These are phyloP conservation scores for Erysimum cheiri DNA, from an alignment of 441 rosid species.

Conservation along the genomic window DNA sequence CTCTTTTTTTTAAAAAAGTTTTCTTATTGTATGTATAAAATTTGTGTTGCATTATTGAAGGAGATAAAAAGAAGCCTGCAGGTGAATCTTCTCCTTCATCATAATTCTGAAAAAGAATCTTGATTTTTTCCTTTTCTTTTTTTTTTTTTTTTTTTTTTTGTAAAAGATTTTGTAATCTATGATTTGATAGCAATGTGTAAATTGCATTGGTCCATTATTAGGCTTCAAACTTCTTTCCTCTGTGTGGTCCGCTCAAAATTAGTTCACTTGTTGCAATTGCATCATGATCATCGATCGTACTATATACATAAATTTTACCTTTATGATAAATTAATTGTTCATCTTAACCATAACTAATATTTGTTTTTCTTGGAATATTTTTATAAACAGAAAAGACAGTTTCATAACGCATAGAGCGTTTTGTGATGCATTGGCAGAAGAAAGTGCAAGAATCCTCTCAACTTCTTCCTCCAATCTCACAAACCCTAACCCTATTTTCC, in stretches of 20 bases:
- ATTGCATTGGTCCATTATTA: slow-evolving; percentile 48
- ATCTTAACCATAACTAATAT: background rate
- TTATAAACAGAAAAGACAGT: slow-evolving; percentile 80
- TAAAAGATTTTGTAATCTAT: slow-evolving; percentile 15
- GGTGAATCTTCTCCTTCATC: slow-evolving; percentile 44
- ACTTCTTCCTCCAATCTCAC: slow-evolving; percentile 42
- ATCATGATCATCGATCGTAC: too few relatives aligned
- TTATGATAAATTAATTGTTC: too few relatives aligned
- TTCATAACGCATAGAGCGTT: slow-evolving; percentile 95
- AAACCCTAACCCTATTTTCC: slow-evolving; percentile 59
- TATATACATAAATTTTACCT: too few relatives aligned
- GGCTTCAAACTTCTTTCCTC: too few relatives aligned
- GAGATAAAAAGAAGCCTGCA: slow-evolving; percentile 50
- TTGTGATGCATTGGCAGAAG: slow-evolving; percentile 95
- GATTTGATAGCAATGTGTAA: slow-evolving; percentile 36
- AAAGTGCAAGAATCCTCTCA: slow-evolving; percentile 71
- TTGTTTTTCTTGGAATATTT: background rate
- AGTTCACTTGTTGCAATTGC: slow-evolving; percentile 46
- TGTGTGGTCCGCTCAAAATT: slow-evolving; percentile 29
- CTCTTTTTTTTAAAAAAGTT: background rate
- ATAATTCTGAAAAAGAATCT: slow-evolving; percentile 48
- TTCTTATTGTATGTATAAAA: slow-evolving; percentile 37
- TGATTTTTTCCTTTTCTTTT: slow-evolving; percentile 19
- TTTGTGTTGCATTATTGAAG: slow-evolving; percentile 47
- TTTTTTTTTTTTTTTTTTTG: slow-evolving; percentile 8